These are phyloP conservation scores for Carex parvula DNA, from an alignment of 176 grass and related monocot genomes.

Conservation along the genomic window DNA sequence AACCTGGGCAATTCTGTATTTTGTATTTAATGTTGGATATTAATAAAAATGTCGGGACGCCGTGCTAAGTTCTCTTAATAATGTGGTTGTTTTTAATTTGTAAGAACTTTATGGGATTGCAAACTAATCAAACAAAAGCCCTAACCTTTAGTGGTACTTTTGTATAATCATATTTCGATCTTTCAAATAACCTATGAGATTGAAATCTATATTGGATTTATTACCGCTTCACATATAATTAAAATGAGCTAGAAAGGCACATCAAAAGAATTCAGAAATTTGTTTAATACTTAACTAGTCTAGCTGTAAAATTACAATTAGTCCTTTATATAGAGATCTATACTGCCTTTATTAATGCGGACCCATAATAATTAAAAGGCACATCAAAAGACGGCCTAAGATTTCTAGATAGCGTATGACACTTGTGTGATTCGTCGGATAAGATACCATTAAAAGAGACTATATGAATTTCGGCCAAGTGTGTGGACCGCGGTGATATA, in stretches of 20 bases:
- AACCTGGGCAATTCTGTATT: too few relatives aligned
- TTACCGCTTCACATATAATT: too few relatives aligned
- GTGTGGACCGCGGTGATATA: neutral
- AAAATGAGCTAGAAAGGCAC: too few relatives aligned
- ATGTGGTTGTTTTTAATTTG: neutral
- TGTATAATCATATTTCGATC: too few relatives aligned
- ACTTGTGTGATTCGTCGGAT: constrained; percentile 21
- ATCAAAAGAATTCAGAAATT: neutral
- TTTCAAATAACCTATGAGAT: too few relatives aligned
- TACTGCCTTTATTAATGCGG: neutral
- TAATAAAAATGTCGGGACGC: too few relatives aligned
- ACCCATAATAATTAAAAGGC: neutral
- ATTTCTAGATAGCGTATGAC: neutral
- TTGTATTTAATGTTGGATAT: too few relatives aligned
- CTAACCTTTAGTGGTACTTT: neutral
- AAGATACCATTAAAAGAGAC: constrained; percentile 3
- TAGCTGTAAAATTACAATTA: neutral
- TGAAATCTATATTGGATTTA: too few relatives aligned
- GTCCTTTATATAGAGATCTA: neutral
- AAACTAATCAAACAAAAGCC: neutral
- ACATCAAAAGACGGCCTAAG: neutral
- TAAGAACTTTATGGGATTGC: neutral
- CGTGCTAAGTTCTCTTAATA: neutral
- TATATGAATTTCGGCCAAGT: neutral
- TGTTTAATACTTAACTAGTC: neutral